Base-by-base conservation (phyloP, 2,329 filamentous ascomycete genomes). In the Cephalotrichum gorgonifer region DNA sequence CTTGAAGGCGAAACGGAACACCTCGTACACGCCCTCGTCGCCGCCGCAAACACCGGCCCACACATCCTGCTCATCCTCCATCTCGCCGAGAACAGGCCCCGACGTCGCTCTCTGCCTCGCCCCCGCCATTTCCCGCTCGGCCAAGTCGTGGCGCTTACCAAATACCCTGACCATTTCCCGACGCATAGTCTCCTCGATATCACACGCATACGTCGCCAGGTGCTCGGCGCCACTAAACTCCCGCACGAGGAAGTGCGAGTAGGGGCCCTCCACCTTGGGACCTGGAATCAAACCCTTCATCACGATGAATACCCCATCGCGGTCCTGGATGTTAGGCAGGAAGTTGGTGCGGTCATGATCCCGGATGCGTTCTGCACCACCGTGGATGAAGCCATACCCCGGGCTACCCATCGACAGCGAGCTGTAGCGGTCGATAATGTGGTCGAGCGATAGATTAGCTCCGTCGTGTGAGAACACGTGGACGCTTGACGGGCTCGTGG, bases 1-100 rank as follows among this genome's bases (percentile, higher is more conserved):
- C 28, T 26, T 45, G 17, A 45, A 45, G 43, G 23, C 43, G 14
- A 45, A 45, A 28, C 43, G 43, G 17, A 45, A 45, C 9, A 45
- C 28, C 9, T 45, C 43, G 20, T 45, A 15, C 20, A 45, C 28
- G 43, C 43, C 43, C 43, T 45, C 43, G 27, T 23, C 27, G 17
- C 28, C 15, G n/a, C 43, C 43, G 28, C 33, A 45, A 12, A 26
- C 6, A 12, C 43, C 43, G 12, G 43, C 6, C 43, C 43, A 45
- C 43, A 31, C 27, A 7, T 45, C 43, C 12, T 45, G n/a, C 43
- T 35, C 43, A 20, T 3, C 14, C 23, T 2, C 2, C 43, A 26
- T 31, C 25, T 45, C 43, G 17, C n/a, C 9, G 12, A 31, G 14
- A 15, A n/a, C n/a, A n/a, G n/a, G n/a, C n/a, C 9, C 6, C 28